Evolutionary conservation across 768 basidiomycete genomes (phyloP).

Genomic region (Lactifluus volemus): DNA sequence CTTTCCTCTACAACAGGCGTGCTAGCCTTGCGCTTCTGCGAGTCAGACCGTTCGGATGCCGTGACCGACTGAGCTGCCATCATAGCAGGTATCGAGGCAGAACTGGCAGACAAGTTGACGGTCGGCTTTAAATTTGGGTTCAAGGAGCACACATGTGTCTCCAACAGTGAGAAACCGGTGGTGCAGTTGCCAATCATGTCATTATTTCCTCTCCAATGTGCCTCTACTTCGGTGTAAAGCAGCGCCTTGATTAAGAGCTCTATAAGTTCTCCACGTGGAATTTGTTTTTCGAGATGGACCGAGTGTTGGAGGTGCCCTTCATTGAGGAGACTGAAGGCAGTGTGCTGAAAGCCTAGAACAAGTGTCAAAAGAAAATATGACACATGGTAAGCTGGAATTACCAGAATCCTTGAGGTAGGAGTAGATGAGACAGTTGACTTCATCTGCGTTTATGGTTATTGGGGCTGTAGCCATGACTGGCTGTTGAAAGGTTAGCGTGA

Average conservation of each 20-base stretch:
- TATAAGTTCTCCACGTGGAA: slow-evolving; percentile 73
- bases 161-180: slow-evolving; percentile 63
- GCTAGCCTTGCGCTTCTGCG: slow-evolving; percentile 19
- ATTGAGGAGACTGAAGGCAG: slow-evolving; percentile 71
- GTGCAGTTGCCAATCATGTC: slow-evolving; percentile 57
- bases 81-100: background rate
- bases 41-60: slow-evolving; percentile 1
- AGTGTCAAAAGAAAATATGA: slow-evolving; percentile 6
- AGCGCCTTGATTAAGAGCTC: slow-evolving; percentile 75
- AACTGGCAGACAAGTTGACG: slow-evolving; percentile 7
- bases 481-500: slow-evolving; percentile 10
- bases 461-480: slow-evolving; percentile 27
- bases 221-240: slow-evolving; percentile 74
- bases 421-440: slow-evolving; percentile 79
- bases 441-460: slow-evolving; percentile 66
- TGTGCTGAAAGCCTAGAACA: slow-evolving; percentile 62
- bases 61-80: background rate
- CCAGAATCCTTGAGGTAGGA: slow-evolving; percentile 81
- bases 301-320: slow-evolving; percentile 67
- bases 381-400: slow-evolving; percentile 24
- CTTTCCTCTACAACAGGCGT: slow-evolving; percentile 30
- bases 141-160: slow-evolving; percentile 59
- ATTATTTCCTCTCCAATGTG: slow-evolving; percentile 61
- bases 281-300: slow-evolving; percentile 58
- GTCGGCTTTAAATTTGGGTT: slow-evolving; percentile 32